Percentiles rank a stretch among this genome's conserved stretches.
Evolutionary conservation across 306 rosid species (phyloP).

Genomic region (Geum urbanum): DNA sequence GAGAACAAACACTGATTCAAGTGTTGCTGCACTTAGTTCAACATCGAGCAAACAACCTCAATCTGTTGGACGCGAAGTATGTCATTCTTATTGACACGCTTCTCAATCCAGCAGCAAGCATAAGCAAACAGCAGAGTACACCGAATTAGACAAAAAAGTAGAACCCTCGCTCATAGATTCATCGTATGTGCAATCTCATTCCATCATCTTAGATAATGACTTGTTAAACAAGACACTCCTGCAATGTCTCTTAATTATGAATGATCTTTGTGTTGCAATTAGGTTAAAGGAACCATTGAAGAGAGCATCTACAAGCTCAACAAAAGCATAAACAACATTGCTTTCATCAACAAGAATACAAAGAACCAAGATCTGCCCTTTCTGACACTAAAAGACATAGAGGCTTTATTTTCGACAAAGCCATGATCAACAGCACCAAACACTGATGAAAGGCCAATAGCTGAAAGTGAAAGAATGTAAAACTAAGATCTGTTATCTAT

Average conservation of each 20-base stretch:
- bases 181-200: slow-evolving; percentile 44
- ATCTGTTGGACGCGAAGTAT: slow-evolving; percentile 90
- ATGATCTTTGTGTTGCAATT: slow-evolving; percentile 10
- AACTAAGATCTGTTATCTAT: no score
- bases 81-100: slow-evolving; percentile 88
- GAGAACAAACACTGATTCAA: slow-evolving; percentile 44
- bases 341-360: slow-evolving; percentile 70
- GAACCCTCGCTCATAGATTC: slow-evolving; percentile 82
- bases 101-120: slow-evolving; percentile 90
- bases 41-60: slow-evolving; percentile 93
- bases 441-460: slow-evolving; percentile 36
- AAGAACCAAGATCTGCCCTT: slow-evolving; percentile 79
- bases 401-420: slow-evolving; percentile 56
- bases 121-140: slow-evolving; percentile 93
- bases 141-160: slow-evolving; percentile 72
- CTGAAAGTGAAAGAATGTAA: slow-evolving; percentile 21
- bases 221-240: no score
- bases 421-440: slow-evolving; percentile 36
- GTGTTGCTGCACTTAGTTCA: slow-evolving; percentile 82
- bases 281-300: slow-evolving; percentile 88
- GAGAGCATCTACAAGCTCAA: slow-evolving; percentile 81
- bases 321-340: slow-evolving; percentile 54
- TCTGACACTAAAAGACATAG: slow-evolving; percentile 75
- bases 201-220: not conserved
- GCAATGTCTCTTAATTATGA: not conserved